Evolutionary conservation across 768 basidiomycete genomes (phyloP).

Genomic region (Pleurotus giganteus): DNA sequence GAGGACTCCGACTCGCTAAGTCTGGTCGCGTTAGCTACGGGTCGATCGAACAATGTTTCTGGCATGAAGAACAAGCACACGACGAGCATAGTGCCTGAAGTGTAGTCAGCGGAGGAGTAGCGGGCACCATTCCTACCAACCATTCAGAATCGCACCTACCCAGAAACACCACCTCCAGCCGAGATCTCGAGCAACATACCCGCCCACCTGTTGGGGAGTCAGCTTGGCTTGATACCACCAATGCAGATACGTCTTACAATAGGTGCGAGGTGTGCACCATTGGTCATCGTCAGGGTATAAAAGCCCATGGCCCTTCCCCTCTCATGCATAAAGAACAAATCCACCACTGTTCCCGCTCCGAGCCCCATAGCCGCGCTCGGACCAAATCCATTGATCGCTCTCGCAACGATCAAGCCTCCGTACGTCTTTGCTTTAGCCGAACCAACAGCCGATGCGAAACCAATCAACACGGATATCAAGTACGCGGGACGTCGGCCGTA

Average conservation of each 20-base stretch:
- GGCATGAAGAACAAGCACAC: slow-evolving; percentile 37
- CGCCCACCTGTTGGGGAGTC: slow-evolving; percentile 25
- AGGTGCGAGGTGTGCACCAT: slow-evolving; percentile 39
- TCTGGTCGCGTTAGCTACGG: too few relatives aligned
- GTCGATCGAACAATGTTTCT: slow-evolving; percentile 38
- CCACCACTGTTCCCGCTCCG: slow-evolving; percentile 38
- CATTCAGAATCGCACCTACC: slow-evolving; percentile 41
- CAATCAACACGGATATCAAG: slow-evolving; percentile 31
- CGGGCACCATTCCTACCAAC: slow-evolving; percentile 8
- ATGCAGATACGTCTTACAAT: slow-evolving; percentile 25
- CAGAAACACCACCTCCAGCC: slow-evolving; percentile 47
- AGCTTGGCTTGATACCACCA: not conserved
- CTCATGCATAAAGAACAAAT: slow-evolving; percentile 33
- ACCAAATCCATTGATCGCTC: slow-evolving; percentile 35
- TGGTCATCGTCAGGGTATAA: slow-evolving; percentile 39
- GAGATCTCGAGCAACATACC: slow-evolving; percentile 33
- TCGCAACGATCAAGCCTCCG: slow-evolving; percentile 29
- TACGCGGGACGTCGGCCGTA: slow-evolving; percentile 38
- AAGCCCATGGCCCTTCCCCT: slow-evolving; percentile 43
- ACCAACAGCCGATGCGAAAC: slow-evolving; percentile 30
- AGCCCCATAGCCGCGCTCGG: slow-evolving; percentile 33
- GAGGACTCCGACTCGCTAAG: too few relatives aligned
- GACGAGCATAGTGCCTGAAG: slow-evolving; percentile 26
- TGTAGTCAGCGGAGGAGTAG: not conserved
- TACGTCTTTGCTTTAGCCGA: slow-evolving; percentile 31